Base-by-base conservation (phyloP, 805 yeast genomes). In the Candida tibetensis region DNA sequence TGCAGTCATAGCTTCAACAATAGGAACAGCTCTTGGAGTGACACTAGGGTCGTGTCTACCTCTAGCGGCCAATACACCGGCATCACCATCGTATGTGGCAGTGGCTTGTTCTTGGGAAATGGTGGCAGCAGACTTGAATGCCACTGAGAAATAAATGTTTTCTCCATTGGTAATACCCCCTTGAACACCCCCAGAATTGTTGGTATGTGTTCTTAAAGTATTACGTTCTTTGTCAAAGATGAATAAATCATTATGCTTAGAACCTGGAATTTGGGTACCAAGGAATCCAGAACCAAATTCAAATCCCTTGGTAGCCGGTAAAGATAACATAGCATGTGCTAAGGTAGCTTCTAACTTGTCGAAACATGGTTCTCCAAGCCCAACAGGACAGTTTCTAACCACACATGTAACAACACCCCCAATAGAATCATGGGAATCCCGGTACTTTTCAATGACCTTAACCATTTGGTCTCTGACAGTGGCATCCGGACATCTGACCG, bases 1-100 rank as follows among this genome's bases (percentile, higher is more conserved):
- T n/a, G 97, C 93, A 34, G 98, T 79, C 98, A 93, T 91, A 28
- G 98, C 87, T 71, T 93, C 99, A 21, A 93, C 98, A 55, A 93
- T 93, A 36, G 99, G 98, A 44, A 93, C 88, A 28, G 99, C 99
- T 64, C 99, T 81, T 49, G 99, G 99, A 15, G 95, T 95, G 39
- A 93, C 99, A 55, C 90, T 87, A 23, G 99, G 99, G 61, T 93
- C 99, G 57, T 93, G 99, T 75, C 99, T 85, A 40, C 99, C 99
- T 62, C 91, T 82, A 25, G 99, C 96, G 37, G 93, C 95, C 43
- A 93, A 73, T 7, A 82, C 79, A 57, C 99, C 99, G 35, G 69
- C 79, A 49, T 76, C 74, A 53, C 99, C 99, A 17, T 85, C 90
- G 67, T 90, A 93, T 33, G 93, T 77, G 18, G 88, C 78, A 13